Evolutionary conservation across 495 filamentous ascomycete species (phyloP), one percentile per base, ranked within the genome.

Genomic region (Eremomyces bilateralis): DNA sequence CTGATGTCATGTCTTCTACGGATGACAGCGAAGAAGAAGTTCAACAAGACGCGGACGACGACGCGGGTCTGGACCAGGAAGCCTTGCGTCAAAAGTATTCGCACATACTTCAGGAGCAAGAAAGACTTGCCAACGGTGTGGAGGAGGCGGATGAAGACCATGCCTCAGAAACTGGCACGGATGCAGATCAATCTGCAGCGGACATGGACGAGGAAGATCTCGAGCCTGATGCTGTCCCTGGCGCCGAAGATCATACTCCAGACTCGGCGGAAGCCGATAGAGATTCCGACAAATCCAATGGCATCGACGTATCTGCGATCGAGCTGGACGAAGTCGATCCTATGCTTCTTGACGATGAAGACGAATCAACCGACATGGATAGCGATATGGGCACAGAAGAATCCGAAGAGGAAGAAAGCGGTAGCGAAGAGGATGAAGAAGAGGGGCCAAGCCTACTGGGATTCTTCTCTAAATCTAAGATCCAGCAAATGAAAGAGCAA

Each of bases 311-410:
- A 2, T 46, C 43, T 5, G 35, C 52, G 3, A 46, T 60, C 21
- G 55, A 67, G 36, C 39, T 69, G 3, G 79, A 80, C 17, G 72
- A 84, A 37, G 67, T 76, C 31, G 73, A 76, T 46, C 60, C 65
- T 16, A 58, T 65, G 19, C 54, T 81, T 25, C 55, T 74, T 46
- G 75, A 80, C 38, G 76, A 78, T 37, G 78, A 68, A 27, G 80
- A 88, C 44, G 76, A 77, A 40, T 88, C 80, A 6, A 73, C 78
- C 4, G 79, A 85, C 39, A 92, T 93, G 84, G 74, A 83, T 43
- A 76, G 83, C 45, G 78, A 85, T 41, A 66, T 78, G 53, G 71
- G 69, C 18, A 74, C 77, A 20, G 73, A 65, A 20, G 63, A 71
- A 25, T 65, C 57, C 12, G 63, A 59, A 4, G 52, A 58, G 3